These are phyloP conservation scores for Fagopyrum esculentum DNA, from an alignment of 148 eudicot species.

Conservation along the genomic window DNA sequence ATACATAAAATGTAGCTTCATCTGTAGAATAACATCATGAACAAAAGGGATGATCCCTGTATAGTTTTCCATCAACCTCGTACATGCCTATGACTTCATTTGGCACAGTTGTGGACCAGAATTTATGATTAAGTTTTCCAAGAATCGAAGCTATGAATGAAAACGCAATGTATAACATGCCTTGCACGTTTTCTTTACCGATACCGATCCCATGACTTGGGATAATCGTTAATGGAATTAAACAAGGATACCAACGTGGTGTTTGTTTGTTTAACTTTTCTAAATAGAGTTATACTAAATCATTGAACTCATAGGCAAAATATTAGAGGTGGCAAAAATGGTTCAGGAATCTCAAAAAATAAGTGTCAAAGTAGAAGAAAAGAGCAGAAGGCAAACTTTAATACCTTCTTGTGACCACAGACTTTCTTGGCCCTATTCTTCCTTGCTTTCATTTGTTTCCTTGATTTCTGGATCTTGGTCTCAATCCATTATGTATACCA, in stretches of 20 bases:
- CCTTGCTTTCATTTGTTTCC: conserved; percentile 80
- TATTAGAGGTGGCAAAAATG: not conserved
- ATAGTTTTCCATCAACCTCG: not conserved
- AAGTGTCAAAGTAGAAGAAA: not conserved
- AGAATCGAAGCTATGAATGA: not conserved
- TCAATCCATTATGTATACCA: conserved; percentile 53
- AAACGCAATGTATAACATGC: not conserved
- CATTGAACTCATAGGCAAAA: not conserved
- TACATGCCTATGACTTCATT: not conserved
- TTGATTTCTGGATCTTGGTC: conserved; percentile 72
- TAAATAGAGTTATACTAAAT: too few relatives aligned
- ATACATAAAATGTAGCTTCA: not conserved
- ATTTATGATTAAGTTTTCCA: not conserved
- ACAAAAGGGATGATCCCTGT: conserved; percentile 5
- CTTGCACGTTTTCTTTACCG: not conserved
- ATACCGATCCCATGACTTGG: too few relatives aligned
- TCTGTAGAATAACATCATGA: not conserved
- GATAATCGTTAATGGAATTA: too few relatives aligned
- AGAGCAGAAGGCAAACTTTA: not conserved
- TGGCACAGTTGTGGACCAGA: not conserved
- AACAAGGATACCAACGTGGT: too few relatives aligned
- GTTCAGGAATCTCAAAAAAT: conserved; percentile 1
- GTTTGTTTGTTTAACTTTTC: too few relatives aligned
- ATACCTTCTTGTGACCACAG: conserved; percentile 87
- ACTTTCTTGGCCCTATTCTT: conserved; percentile 83